Conservation (phyloP, 225 moss, liverwort and hornwort species). For the Sphagnum contortum region DNA sequence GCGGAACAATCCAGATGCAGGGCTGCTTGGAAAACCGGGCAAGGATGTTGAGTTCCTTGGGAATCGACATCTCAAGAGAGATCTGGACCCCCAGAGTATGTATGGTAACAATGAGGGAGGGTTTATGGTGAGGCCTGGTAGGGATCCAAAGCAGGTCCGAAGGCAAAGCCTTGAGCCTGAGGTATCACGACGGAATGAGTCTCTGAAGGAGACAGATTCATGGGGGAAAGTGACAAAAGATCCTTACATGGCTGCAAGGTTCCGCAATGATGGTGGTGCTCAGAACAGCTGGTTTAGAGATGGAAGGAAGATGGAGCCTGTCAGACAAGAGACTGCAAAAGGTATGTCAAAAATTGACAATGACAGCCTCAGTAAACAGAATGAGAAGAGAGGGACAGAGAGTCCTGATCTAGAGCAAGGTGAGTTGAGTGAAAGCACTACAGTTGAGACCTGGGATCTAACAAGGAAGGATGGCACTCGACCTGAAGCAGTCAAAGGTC, state of each 20-base stretch:
- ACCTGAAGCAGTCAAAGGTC: constrained; percentile 32
- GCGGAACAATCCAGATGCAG: constrained; percentile 56
- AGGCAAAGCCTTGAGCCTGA: constrained; percentile 39
- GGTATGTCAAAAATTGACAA: constrained; percentile 9
- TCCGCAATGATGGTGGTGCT: constrained; percentile 41
- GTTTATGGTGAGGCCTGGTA: constrained; percentile 15
- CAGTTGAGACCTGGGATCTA: constrained; percentile 39
- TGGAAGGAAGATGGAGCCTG: constrained; percentile 27
- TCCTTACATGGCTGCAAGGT: constrained; percentile 35
- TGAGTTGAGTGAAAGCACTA: constrained; percentile 70
- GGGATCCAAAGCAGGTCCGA: constrained; percentile 37
- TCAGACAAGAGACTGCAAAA: constrained; percentile 35
- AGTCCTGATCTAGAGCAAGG: constrained; percentile 68
- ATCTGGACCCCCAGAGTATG: constrained; percentile 30
- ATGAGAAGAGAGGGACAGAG: constrained; percentile 31
- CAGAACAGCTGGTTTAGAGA: constrained; percentile 34
- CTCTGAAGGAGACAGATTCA: constrained; percentile 47
- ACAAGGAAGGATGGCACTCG: constrained; percentile 33
- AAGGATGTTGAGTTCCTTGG: constrained; percentile 41
- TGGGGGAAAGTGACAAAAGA: constrained; percentile 45
- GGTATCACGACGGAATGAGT: constrained; percentile 33
- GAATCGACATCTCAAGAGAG: constrained; percentile 22
- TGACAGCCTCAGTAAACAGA: constrained; percentile 19
- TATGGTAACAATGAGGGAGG: constrained; percentile 17
- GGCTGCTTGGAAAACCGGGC: constrained; percentile 66